Evolutionary conservation across 2,329 filamentous ascomycete genomes (phyloP).

Genomic region (Xylariomycetidae sp.): DNA sequence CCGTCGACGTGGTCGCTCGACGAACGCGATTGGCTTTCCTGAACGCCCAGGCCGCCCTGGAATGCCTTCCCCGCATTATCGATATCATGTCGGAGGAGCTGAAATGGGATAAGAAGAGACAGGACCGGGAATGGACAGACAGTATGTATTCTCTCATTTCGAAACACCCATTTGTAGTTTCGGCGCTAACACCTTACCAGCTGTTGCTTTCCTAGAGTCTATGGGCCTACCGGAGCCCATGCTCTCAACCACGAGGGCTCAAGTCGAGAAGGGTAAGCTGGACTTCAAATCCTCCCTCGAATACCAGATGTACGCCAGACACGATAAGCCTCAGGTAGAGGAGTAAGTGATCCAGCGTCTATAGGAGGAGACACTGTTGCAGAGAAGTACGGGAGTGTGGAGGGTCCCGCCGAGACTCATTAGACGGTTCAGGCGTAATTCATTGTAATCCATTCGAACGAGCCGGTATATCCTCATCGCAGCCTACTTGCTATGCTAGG

Average conservation of each 20-base stretch:
- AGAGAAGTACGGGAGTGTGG: no score
- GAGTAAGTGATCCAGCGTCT: no score
- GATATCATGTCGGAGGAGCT: constrained; percentile 86
- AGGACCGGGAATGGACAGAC: constrained; percentile 78
- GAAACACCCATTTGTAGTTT: no score
- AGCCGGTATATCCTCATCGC: no score
- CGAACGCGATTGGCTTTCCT: constrained; percentile 83
- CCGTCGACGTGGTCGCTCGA: constrained; percentile 81
- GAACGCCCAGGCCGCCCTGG: constrained; percentile 85
- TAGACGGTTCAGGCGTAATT: no score
- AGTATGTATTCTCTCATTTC: no score
- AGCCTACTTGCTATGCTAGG: no score
- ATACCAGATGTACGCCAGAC: constrained; percentile 59
- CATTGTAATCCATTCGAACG: no score
- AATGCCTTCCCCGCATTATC: constrained; percentile 79
- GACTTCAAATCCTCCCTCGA: constrained; percentile 53
- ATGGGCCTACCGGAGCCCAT: constrained; percentile 63
- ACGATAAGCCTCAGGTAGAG: constrained; percentile 46
- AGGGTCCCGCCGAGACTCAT: no score
- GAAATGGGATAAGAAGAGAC: constrained; percentile 67
- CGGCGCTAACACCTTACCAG: no score
- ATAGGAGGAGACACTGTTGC: no score
- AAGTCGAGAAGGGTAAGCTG: constrained; percentile 57
- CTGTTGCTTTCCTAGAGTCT: constrained; percentile 56
- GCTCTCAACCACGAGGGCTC: constrained; percentile 51